Evolutionary conservation across 495 filamentous ascomycete genomes (phyloP).

Genomic region (Evernia prunastri): DNA sequence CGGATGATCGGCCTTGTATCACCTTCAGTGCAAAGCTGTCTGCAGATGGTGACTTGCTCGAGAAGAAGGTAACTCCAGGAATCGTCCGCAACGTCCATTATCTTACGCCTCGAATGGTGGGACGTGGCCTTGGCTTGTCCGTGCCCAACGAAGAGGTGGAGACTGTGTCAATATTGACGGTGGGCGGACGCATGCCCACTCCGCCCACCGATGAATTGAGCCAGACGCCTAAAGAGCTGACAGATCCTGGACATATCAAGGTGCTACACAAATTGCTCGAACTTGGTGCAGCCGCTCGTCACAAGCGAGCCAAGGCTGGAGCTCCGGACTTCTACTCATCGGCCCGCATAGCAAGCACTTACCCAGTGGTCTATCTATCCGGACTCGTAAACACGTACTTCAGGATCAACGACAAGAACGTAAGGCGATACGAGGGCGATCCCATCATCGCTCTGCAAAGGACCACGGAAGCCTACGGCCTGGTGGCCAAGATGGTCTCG

Average conservation of each 20-base stretch:
- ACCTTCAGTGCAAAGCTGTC: constrained; percentile 76
- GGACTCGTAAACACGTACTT: not conserved
- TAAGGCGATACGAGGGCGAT: constrained; percentile 16
- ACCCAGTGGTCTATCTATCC: constrained; percentile 6
- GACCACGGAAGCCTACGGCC: constrained; percentile 4
- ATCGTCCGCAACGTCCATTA: constrained; percentile 64
- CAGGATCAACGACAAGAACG: not conserved
- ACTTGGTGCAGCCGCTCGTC: constrained; percentile 14
- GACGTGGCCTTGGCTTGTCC: constrained; percentile 20
- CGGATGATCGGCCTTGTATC: constrained; percentile 57
- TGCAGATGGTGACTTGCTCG: constrained; percentile 58
- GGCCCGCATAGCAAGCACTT: not conserved
- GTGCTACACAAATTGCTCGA: constrained; percentile 15
- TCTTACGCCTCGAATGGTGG: constrained; percentile 57
- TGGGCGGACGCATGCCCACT: constrained; percentile 12
- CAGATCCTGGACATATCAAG: constrained; percentile 5
- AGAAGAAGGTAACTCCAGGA: constrained; percentile 65
- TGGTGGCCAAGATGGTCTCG: constrained; percentile 39
- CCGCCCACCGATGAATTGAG: not conserved
- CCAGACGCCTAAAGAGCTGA: constrained; percentile 25
- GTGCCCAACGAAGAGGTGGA: constrained; percentile 16
- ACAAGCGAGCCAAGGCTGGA: constrained; percentile 3
- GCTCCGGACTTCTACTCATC: not conserved
- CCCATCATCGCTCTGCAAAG: constrained; percentile 16
- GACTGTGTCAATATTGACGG: constrained; percentile 8